phyloP scores from a whole-genome alignment of 306 rosid genomes.

The Aeschynomene evenia region DNA sequence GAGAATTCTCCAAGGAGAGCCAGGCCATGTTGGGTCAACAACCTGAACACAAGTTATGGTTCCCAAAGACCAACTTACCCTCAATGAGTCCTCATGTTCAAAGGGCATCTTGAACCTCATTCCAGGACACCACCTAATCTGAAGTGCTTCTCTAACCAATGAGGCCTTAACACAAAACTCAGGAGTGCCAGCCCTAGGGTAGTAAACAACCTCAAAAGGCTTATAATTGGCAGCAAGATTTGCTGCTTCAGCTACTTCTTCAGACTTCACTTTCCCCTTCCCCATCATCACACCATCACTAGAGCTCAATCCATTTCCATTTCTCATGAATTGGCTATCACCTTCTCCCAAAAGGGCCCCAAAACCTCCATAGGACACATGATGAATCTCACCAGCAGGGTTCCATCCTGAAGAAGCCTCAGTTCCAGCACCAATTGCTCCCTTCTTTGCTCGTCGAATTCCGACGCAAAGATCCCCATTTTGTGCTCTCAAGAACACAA shows the following conservation, averaged over 20 bases:
- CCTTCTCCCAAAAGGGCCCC: slow-evolving; percentile 55
- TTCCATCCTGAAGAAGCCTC: slow-evolving; percentile 76
- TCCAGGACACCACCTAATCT: slow-evolving; percentile 83
- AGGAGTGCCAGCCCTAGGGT: slow-evolving; percentile 81
- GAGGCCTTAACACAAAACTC: slow-evolving; percentile 88
- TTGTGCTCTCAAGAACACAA: slow-evolving; percentile 81
- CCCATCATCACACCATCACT: slow-evolving; percentile 42
- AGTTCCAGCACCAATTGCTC: slow-evolving; percentile 60
- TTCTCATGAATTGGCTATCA: slow-evolving; percentile 46
- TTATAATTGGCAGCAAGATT: slow-evolving; percentile 65
- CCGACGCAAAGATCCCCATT: slow-evolving; percentile 87
- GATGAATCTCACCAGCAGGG: slow-evolving; percentile 60
- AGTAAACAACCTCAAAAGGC: slow-evolving; percentile 82
- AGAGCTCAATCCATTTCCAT: slow-evolving; percentile 42
- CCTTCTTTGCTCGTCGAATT: slow-evolving; percentile 79
- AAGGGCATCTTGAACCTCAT: slow-evolving; percentile 96
- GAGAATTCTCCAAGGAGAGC: slow-evolving; percentile 93
- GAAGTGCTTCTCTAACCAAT: slow-evolving; percentile 61
- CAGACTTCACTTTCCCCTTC: slow-evolving; percentile 68
- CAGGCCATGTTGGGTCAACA: slow-evolving; percentile 84
- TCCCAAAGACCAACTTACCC: slow-evolving; percentile 86
- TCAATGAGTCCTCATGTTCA: slow-evolving; percentile 83
- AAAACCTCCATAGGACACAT: slow-evolving; percentile 55
- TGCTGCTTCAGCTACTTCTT: slow-evolving; percentile 73
- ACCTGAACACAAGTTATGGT: slow-evolving; percentile 75